These are phyloP conservation scores for Sporothrix pallida DNA, from an alignment of 2,329 filamentous ascomycete species.

Conservation along the genomic window DNA sequence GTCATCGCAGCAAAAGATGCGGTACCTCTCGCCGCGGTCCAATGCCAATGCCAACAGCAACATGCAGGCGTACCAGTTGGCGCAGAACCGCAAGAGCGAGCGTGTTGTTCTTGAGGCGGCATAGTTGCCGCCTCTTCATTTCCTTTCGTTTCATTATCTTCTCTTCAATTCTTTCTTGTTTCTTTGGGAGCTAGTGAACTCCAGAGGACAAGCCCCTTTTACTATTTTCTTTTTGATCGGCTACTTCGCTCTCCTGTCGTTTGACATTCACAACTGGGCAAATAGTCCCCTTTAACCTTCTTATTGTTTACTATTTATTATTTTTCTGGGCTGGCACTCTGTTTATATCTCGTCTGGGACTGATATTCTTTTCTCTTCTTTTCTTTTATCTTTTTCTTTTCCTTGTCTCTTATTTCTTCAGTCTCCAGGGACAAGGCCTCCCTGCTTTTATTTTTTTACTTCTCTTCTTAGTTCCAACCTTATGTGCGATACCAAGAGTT, in stretches of 20 bases:
- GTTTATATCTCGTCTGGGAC: neutral
- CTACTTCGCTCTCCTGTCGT: neutral
- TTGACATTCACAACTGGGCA: neutral
- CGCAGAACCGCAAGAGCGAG: constrained; percentile 58
- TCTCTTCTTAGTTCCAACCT: constrained; percentile 1
- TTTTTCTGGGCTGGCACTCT: constrained; percentile 19
- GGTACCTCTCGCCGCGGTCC: constrained; percentile 39
- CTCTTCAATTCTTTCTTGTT: neutral
- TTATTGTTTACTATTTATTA: constrained; percentile 12
- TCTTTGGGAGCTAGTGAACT: constrained; percentile 5
- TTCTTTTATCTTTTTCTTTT: neutral
- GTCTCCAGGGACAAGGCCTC: neutral
- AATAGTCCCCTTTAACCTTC: no score
- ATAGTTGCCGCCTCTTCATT: constrained; percentile 36
- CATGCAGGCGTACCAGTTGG: constrained; percentile 40
- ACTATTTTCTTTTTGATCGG: neutral
- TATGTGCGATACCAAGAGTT: constrained; percentile 22
- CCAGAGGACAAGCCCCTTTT: neutral
- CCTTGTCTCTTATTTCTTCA: neutral
- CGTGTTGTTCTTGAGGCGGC: constrained; percentile 58
- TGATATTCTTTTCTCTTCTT: constrained; percentile 10
- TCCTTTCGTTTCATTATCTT: constrained; percentile 29
- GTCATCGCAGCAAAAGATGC: constrained; percentile 8
- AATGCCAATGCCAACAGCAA: constrained; percentile 22
- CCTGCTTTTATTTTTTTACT: neutral